A percentile compares a stretch with the other conserved stretches of the same genome.
Conservation (phyloP, 176 grass and related monocot species). For the Aegilops umbellulata region DNA sequence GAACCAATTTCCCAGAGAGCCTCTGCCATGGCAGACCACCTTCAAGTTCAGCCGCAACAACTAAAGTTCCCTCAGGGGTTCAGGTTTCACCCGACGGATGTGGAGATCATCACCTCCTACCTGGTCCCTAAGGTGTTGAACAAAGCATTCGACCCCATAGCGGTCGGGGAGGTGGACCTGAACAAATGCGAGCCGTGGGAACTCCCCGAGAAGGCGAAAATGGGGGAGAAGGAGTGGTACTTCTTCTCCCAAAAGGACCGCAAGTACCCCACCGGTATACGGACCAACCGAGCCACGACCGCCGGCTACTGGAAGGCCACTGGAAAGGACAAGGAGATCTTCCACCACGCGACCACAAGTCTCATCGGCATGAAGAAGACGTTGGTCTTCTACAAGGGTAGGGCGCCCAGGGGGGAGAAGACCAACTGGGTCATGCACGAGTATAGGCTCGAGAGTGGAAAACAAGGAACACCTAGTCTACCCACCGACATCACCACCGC, state of each 20-base stretch:
- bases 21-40: slow-evolving; percentile 19
- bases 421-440: too few species aligned
- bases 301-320: too few species aligned
- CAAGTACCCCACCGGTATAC: too few species aligned
- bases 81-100: slow-evolving; percentile 49
- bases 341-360: background rate
- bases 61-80: slow-evolving; percentile 49
- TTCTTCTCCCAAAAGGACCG: too few species aligned
- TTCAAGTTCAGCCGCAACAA: too few species aligned
- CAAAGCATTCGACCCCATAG: slow-evolving; percentile 18
- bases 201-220: slow-evolving; percentile 43
- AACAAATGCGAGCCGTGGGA: slow-evolving; percentile 77
- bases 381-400: slow-evolving; percentile 47
- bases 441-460: slow-evolving; percentile 20
- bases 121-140: slow-evolving; percentile 42
- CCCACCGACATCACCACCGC: background rate
- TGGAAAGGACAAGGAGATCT: slow-evolving; percentile 15
- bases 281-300: too few species aligned
- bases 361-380: slow-evolving; percentile 61
- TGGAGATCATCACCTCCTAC: slow-evolving; percentile 64
- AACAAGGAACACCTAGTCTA: too few species aligned
- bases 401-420: slow-evolving; percentile 29
- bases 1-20: background rate
- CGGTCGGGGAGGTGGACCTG: slow-evolving; percentile 48
- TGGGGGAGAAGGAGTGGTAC: slow-evolving; percentile 4